phyloP scores from a whole-genome alignment of 441 rosid genomes.

The Populus hybrid region DNA sequence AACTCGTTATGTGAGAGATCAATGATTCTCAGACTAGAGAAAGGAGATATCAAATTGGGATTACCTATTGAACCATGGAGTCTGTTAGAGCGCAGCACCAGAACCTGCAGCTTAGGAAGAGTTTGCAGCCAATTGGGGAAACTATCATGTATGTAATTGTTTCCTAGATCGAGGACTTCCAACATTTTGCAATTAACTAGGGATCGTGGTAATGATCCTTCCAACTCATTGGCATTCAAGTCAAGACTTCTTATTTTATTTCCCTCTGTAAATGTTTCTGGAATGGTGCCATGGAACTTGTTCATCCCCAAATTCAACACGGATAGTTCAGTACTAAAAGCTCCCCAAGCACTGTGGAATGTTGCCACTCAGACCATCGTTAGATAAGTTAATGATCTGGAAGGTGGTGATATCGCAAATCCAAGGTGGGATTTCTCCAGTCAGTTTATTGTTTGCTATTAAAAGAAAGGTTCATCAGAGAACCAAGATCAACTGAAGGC shows the following conservation, averaged over 20 bases:
- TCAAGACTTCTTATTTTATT: slow-evolving; percentile 5
- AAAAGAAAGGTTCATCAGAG: slow-evolving; percentile 9
- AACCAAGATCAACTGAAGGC: not conserved
- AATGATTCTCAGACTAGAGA: slow-evolving; percentile 17
- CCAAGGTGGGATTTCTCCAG: slow-evolving; percentile 15
- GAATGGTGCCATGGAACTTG: slow-evolving; percentile 9
- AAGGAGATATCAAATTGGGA: not conserved
- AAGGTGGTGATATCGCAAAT: slow-evolving; percentile 20
- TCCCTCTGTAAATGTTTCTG: not conserved
- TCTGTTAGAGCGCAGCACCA: slow-evolving; percentile 17
- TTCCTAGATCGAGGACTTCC: slow-evolving; percentile 14
- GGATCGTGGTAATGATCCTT: slow-evolving; percentile 19
- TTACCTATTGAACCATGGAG: slow-evolving; percentile 6
- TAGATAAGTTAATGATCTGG: slow-evolving; percentile 18
- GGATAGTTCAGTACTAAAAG: not conserved
- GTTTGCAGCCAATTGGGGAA: slow-evolving; percentile 21
- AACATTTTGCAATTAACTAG: slow-evolving; percentile 8
- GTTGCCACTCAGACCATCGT: slow-evolving; percentile 20
- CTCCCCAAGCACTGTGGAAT: slow-evolving; percentile 21
- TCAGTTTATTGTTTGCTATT: slow-evolving; percentile 14
- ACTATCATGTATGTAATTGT: slow-evolving; percentile 20
- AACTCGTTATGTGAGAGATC: slow-evolving; percentile 20
- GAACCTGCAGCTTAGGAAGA: slow-evolving; percentile 16
- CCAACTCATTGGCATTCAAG: slow-evolving; percentile 14
- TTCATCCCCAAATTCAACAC: no score